A percentile compares a stretch with the other conserved stretches of the same genome.
Evolutionary conservation across 2,329 filamentous ascomycete species (phyloP).

Genomic region (Botrytis deweyae): DNA sequence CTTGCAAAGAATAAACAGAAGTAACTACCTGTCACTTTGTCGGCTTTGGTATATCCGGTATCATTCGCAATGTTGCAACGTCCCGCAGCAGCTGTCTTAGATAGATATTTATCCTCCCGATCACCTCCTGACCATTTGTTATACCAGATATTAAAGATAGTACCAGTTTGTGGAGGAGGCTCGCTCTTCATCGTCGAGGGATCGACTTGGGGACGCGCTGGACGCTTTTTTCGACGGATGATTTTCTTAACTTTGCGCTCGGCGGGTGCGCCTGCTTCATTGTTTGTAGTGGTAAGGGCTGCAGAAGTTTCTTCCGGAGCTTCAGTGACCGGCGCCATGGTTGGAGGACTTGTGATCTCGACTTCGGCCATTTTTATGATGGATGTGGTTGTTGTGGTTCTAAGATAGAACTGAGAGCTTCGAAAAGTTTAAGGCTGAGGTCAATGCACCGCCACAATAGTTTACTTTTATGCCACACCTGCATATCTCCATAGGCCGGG

Average conservation of each 20-base stretch:
- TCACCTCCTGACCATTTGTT: constrained; percentile 98
- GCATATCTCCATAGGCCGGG: background rate
- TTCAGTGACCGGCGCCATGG: constrained; percentile 26
- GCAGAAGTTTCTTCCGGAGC: constrained; percentile 28
- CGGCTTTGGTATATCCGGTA: constrained; percentile 74
- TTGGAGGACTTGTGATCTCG: constrained; percentile 31
- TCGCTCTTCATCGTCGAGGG: constrained; percentile 78
- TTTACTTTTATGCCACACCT: constrained; percentile 1
- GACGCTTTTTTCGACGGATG: constrained; percentile 84
- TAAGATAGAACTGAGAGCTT: background rate
- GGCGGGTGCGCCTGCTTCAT: constrained; percentile 32
- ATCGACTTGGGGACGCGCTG: constrained; percentile 88
- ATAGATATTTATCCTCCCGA: constrained; percentile 85
- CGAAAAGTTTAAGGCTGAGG: constrained; percentile 24
- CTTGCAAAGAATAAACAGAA: constrained; percentile 92
- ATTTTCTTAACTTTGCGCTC: constrained; percentile 78
- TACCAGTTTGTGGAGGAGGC: constrained; percentile 87
- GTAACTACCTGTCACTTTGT: constrained; percentile 74
- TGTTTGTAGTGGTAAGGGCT: constrained; percentile 35
- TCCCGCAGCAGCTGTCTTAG: constrained; percentile 75
- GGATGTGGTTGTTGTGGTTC: constrained; percentile 19
- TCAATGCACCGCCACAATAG: constrained; percentile 9
- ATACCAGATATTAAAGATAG: constrained; percentile 98
- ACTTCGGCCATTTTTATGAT: constrained; percentile 33
- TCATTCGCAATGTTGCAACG: constrained; percentile 85